Evolutionary conservation across 2,329 filamentous ascomycete genomes (phyloP), one percentile per base, ranked within the genome.

Genomic region (Penicillium hesseltinei): DNA sequence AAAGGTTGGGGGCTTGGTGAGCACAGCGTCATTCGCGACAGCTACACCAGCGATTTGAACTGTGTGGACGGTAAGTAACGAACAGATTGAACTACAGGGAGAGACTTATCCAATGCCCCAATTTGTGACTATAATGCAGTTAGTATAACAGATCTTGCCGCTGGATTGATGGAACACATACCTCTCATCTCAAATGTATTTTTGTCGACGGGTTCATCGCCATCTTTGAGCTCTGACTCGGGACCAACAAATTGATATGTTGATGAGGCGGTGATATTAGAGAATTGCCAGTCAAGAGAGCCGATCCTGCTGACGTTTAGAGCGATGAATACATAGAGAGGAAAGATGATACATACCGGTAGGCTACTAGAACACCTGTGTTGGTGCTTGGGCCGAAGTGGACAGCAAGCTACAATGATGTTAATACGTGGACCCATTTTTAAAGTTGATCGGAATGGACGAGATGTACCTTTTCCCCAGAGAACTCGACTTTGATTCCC

Each of bases 251-350:
- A 78, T 19, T 84, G 77, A 66, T 87, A 83, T 0, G 83, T 86
- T 13, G 76, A 76, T 27, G 78, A 77, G 0, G 79, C 77, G 2
- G 83, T 85, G 45, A 87, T 79, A 64, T 87, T 87, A 35, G 82
- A 84, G 65, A 86, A 82, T 55, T 77, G 74, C 84, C 84, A 87
- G 65, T 85, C 84, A 50, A 83, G 77, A 3, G 82, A 82, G 40
- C 77, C 77, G 27, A 86, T 75, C n/a, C 83, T 80, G 43, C 35
- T 9, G 13, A 55, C 2, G 25, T 17, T 54, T 54, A 56, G 47
- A 3, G 27, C 15, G 8, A 39, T 23, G 21, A 48, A 53, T 38
- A 19, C 35, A n/a, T 6, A 19, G 5, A 31, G 11, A 17, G 19
- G 10, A 17, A 17, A n/a, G 39, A 39, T 29, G n/a, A n/a, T 25